Percentiles rank a stretch among this genome's conserved stretches.
These are phyloP conservation scores for Claviceps sp. DNA, from an alignment of 2,329 filamentous ascomycete species.

Conservation along the genomic window DNA sequence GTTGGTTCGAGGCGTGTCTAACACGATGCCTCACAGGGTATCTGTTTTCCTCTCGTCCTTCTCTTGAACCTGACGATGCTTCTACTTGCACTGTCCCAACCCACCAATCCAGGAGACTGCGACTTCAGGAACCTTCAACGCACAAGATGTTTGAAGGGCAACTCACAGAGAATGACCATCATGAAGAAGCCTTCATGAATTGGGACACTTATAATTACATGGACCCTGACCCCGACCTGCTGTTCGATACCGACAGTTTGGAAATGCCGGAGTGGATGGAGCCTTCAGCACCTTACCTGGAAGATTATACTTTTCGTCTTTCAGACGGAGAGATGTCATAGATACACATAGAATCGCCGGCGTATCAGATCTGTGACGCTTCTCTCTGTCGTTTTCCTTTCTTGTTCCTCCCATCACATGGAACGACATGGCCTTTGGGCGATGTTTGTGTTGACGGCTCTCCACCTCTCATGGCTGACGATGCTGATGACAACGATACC, in stretches of 20 bases:
- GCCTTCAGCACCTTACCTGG: constrained; percentile 4
- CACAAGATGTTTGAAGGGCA: constrained; percentile 2
- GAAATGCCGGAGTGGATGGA: constrained; percentile 6
- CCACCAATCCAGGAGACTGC: constrained; percentile 6
- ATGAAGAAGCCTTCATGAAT: constrained; percentile 6
- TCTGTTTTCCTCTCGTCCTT: constrained; percentile 5
- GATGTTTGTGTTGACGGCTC: constrained; percentile 1
- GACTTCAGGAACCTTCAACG: constrained; percentile 5
- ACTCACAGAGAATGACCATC: constrained; percentile 5
- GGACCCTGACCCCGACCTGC: constrained; percentile 5
- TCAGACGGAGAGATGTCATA: constrained; percentile 1
- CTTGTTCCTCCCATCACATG: background rate
- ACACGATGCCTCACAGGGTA: constrained; percentile 1
- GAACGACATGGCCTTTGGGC: background rate
- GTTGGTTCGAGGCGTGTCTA: background rate
- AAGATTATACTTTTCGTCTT: constrained; percentile 4
- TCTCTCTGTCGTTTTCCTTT: background rate
- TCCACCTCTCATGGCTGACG: background rate
- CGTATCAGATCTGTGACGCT: background rate
- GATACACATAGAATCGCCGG: background rate
- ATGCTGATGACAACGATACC: constrained; percentile 2
- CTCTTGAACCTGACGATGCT: constrained; percentile 3
- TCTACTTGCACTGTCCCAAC: constrained; percentile 1
- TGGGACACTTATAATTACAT: constrained; percentile 6
- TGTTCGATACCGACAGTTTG: constrained; percentile 4